phyloP scores from a whole-genome alignment of 495 filamentous ascomycete genomes.

The Tuber magnatum region DNA sequence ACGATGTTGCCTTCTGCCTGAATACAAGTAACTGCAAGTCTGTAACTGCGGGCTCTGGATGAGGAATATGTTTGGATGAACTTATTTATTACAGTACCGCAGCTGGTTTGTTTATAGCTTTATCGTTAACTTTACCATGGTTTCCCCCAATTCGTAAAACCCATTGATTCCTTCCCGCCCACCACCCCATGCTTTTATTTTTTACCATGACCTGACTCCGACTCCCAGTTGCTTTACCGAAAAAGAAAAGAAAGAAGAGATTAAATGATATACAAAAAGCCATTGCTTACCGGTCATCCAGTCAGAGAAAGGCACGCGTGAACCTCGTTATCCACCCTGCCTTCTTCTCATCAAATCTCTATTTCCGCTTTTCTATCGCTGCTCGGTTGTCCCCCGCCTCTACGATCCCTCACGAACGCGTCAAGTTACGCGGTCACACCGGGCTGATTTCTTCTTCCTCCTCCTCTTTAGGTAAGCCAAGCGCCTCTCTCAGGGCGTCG shows the following conservation, averaged over 20 bases:
- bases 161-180: not conserved
- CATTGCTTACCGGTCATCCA: not conserved
- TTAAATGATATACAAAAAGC: not conserved
- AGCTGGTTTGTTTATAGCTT: not conserved
- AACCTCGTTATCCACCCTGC: not conserved
- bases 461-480: constrained; percentile 36
- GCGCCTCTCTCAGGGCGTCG: constrained; percentile 32
- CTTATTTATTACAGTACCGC: not conserved
- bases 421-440: constrained; percentile 15
- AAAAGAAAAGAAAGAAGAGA: not conserved
- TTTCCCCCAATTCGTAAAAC: not conserved
- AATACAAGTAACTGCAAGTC: not conserved
- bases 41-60: not conserved
- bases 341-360: not conserved
- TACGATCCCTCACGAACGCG: not conserved
- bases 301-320: not conserved
- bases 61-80: not conserved
- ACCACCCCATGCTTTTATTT: not conserved
- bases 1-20: not conserved
- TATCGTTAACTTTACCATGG: not conserved
- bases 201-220: not conserved
- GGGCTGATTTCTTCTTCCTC: constrained; percentile 12
- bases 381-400: not conserved
- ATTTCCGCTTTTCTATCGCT: not conserved
- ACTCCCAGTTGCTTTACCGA: not conserved